Percentiles rank a stretch among this genome's conserved stretches.
These are phyloP conservation scores for Ophiostoma ulmi DNA, from an alignment of 2,329 filamentous ascomycete genomes.

Conservation along the genomic window DNA sequence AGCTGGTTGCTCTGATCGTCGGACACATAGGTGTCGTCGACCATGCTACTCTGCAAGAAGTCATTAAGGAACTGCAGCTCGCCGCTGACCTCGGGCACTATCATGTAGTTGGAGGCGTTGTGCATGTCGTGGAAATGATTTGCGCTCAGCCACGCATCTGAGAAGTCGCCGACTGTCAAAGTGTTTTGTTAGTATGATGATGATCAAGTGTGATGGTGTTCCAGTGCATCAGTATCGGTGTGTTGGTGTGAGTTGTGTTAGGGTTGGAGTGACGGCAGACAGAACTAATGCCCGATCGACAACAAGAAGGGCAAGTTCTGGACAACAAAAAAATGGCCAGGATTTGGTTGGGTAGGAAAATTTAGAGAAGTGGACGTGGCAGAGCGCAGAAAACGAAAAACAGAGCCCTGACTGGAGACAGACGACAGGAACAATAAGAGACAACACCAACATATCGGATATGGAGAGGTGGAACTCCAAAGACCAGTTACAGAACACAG, in stretches of 20 bases:
- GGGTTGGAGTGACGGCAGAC: not conserved
- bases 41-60: conserved; percentile 84
- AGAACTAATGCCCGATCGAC: conserved; percentile 6
- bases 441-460: not conserved
- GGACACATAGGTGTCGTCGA: conserved; percentile 73
- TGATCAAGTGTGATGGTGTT: conserved; percentile 55
- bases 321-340: not conserved
- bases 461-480: not conserved
- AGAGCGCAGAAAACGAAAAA: not conserved
- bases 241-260: not conserved
- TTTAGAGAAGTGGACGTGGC: not conserved
- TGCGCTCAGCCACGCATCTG: conserved; percentile 72
- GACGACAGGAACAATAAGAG: not conserved
- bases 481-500: not conserved
- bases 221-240: conserved; percentile 45
- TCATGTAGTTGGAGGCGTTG: conserved; percentile 91
- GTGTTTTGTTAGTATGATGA: conserved; percentile 40
- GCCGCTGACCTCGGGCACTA: conserved; percentile 84
- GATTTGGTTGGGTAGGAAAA: not conserved
- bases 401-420: not conserved
- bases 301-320: no score
- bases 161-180: conserved; percentile 68
- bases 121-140: conserved; percentile 93
- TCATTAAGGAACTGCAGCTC: conserved; percentile 97
- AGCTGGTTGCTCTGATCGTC: conserved; percentile 55